Base-by-base conservation (phyloP, 2,329 filamentous ascomycete genomes). In the Fusarium torulosum region DNA sequence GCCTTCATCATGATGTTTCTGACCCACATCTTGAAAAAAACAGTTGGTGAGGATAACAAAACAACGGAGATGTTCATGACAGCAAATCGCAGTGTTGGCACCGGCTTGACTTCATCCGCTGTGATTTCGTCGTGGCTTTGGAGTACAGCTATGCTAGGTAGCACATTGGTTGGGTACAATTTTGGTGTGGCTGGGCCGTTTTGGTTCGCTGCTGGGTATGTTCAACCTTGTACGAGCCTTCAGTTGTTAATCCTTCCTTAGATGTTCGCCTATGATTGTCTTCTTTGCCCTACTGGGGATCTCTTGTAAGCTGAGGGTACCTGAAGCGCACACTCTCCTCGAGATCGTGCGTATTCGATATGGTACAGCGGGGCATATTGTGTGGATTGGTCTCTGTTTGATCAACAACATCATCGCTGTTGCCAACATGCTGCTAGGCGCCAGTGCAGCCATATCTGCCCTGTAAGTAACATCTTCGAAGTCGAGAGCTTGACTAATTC, bases 21-120 rank as follows among this genome's bases (percentile, higher is more conserved):
- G 1, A 84, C 82, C 0, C 78, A 76, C 9, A 53, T 83, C 4
- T 66, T 85, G n/a, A 85, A 84, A 63, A 80, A 75, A 35, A 84
- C 83, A 0, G 77, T 81, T 0, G 82, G 82, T 1, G 84, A 86
- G 61, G 83, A 86, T 46, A 86, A 85, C 53, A 77, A 78, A 21
- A 85, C 82, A 20, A 85, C 83, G 0, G 84, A 86, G 71, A 86
- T 85, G 82, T 86, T 86, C 69, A 86, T 85, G 80, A 84, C 82
- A 0, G 84, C 84, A 4, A 85, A 86, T 53, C 79, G 84, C 6
- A 79, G 77, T 10, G 83, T 86, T 1, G 79, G 81, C 2, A 84
- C 83, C 0, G 84, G 84, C 2, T 65, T 86, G 23, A 85, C 83
- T 10, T 81, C 84, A 4, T 86, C 84, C 0, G 84, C 84, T 8